Evolutionary conservation across 257 asterid species (phyloP).

Genomic region (Galeopsis tetrahit): DNA sequence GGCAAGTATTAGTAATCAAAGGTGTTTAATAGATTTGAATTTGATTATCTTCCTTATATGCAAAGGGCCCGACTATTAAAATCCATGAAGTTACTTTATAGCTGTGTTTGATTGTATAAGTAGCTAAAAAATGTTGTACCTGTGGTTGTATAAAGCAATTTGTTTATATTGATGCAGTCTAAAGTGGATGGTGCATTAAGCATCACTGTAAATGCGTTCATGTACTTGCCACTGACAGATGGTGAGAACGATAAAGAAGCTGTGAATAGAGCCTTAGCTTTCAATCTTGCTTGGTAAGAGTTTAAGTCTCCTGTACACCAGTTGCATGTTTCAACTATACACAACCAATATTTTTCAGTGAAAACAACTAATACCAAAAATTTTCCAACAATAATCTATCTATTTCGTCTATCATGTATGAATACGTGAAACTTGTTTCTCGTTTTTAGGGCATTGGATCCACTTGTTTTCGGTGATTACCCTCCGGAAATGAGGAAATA

Average conservation of each 20-base stretch:
- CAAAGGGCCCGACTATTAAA: no score
- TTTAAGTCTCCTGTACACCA: neutral
- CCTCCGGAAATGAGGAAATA: constrained; percentile 75
- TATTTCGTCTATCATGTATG: neutral
- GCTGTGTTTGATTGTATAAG: no score
- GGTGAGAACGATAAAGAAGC: constrained; percentile 57
- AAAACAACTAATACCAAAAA: no score
- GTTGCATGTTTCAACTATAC: no score
- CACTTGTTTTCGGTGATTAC: constrained; percentile 69
- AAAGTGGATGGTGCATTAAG: constrained; percentile 62
- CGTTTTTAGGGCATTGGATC: constrained; percentile 64
- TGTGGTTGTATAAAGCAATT: no score
- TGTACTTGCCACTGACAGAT: constrained; percentile 60
- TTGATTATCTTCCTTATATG: neutral
- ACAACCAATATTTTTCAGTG: no score
- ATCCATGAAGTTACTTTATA: no score
- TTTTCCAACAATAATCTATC: no score
- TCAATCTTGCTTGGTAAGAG: constrained; percentile 72
- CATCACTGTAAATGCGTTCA: constrained; percentile 47
- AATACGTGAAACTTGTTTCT: neutral
- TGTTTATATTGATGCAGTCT: constrained; percentile 38
- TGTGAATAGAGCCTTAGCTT: constrained; percentile 67
- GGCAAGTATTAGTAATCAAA: constrained; percentile 41
- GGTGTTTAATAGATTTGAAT: neutral
- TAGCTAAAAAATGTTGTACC: no score